Evolutionary conservation across 805 yeast species (phyloP), one percentile per base, ranked within the genome.

Genomic region (Suhomyces emberorum): DNA sequence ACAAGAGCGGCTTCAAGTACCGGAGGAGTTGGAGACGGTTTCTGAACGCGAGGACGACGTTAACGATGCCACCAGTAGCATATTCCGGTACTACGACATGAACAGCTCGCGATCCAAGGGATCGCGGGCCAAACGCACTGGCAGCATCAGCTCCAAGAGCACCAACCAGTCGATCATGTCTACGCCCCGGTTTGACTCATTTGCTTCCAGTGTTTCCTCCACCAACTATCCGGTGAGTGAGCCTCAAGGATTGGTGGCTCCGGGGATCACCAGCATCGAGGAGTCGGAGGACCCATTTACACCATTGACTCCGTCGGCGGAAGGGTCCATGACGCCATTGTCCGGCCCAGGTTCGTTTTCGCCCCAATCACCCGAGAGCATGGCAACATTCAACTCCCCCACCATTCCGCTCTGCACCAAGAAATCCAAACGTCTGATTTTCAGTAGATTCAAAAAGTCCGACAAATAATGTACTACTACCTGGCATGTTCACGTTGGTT

Each of bases 1-100:
- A 52, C 29, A 28, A 30, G 19, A 51, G 50, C 30, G 19, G 3
- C 14, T 23, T 9, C 16, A 12, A 14, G 33, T 5, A 5, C 20
- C 10, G 22, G 25, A 20, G 14, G 32, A 30, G 15, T 19, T 7
- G 8, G 21, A 18, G 15, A 29, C n/a, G 22, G 23, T 6, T 11
- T 6, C 7, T 6, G 15, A 20, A 3, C 32, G 28, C 21, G 31
- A 17, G 14, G 37, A 39, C 11, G 30, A 28, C n/a, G n/a, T n/a
- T n/a, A 38, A 35, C 20, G 32, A 29, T 20, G 34, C 26, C n/a
- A 23, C 7, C 31, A 18, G 25, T 17, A 34, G 31, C 11, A 34
- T 34, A 9, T 22, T 34, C 27, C 27, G 19, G 18, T 34, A 34
- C 21, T 27, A 34, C 25, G 37, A 28, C 15, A 19, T 15, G 15